Evolutionary conservation across 805 yeast genomes (phyloP).

Genomic region (Vanderwaltozyma tropicalis): DNA sequence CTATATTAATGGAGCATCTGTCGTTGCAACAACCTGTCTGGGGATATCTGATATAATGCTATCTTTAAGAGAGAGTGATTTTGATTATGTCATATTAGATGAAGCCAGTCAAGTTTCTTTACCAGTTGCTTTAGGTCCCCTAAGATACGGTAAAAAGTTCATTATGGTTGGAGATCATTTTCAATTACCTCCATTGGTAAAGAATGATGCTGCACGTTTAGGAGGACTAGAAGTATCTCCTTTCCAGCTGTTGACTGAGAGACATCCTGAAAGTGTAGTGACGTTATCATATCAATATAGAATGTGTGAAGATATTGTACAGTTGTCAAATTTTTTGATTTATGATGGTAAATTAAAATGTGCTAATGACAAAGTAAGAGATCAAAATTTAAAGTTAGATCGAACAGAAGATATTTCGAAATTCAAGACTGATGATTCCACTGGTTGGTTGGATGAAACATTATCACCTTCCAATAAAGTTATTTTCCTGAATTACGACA

Average conservation of each 20-base stretch:
- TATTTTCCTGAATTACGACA: constrained; percentile 71
- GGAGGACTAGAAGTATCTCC: constrained; percentile 58
- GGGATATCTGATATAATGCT: constrained; percentile 37
- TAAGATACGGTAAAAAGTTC: constrained; percentile 66
- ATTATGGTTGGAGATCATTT: constrained; percentile 93
- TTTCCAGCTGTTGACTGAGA: constrained; percentile 63
- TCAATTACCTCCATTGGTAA: constrained; percentile 84
- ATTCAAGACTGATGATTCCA: not conserved
- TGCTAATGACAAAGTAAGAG: constrained; percentile 56
- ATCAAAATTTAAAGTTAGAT: constrained; percentile 45
- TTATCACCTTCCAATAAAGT: constrained; percentile 52
- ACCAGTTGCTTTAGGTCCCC: constrained; percentile 86
- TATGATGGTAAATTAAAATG: constrained; percentile 70
- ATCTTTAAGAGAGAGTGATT: constrained; percentile 35
- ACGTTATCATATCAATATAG: constrained; percentile 79
- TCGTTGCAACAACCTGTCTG: constrained; percentile 84
- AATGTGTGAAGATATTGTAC: constrained; percentile 86
- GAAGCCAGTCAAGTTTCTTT: constrained; percentile 94
- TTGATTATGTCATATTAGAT: constrained; percentile 90
- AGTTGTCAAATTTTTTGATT: constrained; percentile 65
- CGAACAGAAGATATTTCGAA: not conserved
- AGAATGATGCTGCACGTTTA: constrained; percentile 50
- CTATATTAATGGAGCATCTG: constrained; percentile 45
- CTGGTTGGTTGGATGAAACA: constrained; percentile 47
- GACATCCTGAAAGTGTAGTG: constrained; percentile 63